Evolutionary conservation across 768 basidiomycete genomes (phyloP).

Genomic region (Lentinula aciculospora): DNA sequence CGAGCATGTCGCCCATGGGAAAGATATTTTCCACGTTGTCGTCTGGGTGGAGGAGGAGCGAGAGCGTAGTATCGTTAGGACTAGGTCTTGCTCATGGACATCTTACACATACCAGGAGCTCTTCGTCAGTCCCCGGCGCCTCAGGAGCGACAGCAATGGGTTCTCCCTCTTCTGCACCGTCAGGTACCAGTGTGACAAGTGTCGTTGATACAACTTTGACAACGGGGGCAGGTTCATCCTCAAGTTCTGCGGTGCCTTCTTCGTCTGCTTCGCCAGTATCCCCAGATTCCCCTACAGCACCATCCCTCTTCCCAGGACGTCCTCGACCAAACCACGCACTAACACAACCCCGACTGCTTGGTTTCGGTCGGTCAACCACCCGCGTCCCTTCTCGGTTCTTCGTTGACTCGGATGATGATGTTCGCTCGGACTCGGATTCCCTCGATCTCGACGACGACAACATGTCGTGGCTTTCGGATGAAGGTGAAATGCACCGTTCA

Average conservation of each 20-base stretch:
- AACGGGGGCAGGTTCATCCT: neutral
- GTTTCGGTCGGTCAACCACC: no score
- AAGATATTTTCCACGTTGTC: conserved; percentile 1
- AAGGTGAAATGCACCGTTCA: neutral
- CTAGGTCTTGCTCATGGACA: neutral
- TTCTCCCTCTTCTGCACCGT: neutral
- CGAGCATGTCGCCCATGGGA: neutral
- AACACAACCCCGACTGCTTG: neutral
- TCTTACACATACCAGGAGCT: neutral
- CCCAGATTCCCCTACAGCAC: neutral
- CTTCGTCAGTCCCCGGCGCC: neutral
- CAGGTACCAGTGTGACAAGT: neutral
- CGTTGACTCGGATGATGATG: neutral
- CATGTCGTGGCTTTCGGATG: neutral
- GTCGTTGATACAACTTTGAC: neutral
- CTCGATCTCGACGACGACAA: neutral
- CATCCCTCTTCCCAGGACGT: neutral
- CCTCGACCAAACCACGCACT: neutral
- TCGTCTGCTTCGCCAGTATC: neutral
- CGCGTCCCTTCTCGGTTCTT: neutral
- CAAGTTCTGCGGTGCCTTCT: neutral
- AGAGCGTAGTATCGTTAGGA: neutral
- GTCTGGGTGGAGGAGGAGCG: conserved; percentile 1
- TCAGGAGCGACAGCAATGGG: neutral
- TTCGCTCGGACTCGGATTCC: neutral